These are phyloP conservation scores for Fraxinus sp. DNA, from an alignment of 305 asterid genomes.

Conservation along the genomic window DNA sequence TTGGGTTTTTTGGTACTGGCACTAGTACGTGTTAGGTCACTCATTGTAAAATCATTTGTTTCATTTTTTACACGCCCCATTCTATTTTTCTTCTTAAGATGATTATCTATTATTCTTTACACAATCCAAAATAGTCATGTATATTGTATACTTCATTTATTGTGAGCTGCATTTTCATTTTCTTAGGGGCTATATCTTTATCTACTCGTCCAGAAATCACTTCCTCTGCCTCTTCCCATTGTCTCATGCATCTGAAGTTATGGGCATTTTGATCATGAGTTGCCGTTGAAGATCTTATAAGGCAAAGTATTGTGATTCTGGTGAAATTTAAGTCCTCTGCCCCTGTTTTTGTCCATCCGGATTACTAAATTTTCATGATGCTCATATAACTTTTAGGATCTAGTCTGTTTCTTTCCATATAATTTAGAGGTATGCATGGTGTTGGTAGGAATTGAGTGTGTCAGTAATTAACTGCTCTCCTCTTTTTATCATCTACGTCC, in stretches of 20 bases:
- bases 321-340: slow-evolving; percentile 33
- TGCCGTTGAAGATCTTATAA: slow-evolving; percentile 37
- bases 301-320: slow-evolving; percentile 53
- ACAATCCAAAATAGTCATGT: neutral
- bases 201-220: slow-evolving; percentile 67
- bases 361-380: slow-evolving; percentile 32
- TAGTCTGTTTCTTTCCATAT: slow-evolving; percentile 36
- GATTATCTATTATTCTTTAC: neutral
- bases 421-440: slow-evolving; percentile 43
- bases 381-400: slow-evolving; percentile 39
- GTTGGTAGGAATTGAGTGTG: slow-evolving; percentile 23
- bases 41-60: neutral
- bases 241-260: slow-evolving; percentile 45
- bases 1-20: neutral
- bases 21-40: neutral
- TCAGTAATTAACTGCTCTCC: slow-evolving; percentile 2
- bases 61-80: neutral
- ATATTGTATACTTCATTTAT: neutral
- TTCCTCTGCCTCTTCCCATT: slow-evolving; percentile 53
- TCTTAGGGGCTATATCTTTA: slow-evolving; percentile 44
- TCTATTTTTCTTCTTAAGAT: slow-evolving; percentile 7
- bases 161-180: neutral
- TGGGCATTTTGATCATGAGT: slow-evolving; percentile 57
- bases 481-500: slow-evolving; percentile 6
- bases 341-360: slow-evolving; percentile 30